Evolutionary conservation across 2,329 filamentous ascomycete genomes (phyloP), one percentile per base, ranked within the genome.

Genomic region (Colletotrichum lini): DNA sequence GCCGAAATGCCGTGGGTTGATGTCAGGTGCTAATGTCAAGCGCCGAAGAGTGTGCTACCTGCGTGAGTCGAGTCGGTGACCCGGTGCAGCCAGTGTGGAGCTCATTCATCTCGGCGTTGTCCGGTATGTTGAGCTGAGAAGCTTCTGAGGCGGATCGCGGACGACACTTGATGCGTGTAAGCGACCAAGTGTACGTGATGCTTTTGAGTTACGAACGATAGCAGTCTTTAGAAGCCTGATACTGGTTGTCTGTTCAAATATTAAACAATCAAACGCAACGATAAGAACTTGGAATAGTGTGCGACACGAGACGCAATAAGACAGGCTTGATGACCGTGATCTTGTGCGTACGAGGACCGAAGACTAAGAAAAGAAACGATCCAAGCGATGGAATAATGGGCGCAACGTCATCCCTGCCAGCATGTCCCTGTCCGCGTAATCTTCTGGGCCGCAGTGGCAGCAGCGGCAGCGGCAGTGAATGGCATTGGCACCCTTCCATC

Each of bases 401-500:
- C 54, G 38, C 69, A 68, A 69, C 65, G 53, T 64, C 58, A 72
- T 54, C 69, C 69, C 65, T 72, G 69, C 53, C 58, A 64, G 15
- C 53, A 47, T 18, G 65, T 40, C 69, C 60, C 50, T 70, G 70
- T 70, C 70, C 70, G 52, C 70, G 66, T 72, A 72, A 72, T 66
- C 67, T 70, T 45, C 67, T 56, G 70, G 66, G 66, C 66, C 59
- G 65, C 30, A 65, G 66, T 72, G 58, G 45, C 16, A 64, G 47
- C 59, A 52, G 58, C 60, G 64, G 45, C 49, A 52, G 30, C 30
- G 30, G 30, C 30, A 35, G 30, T 35, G 30, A 26, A 18, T 15
- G 58, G 16, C 44, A 50, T 21, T 50, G 45, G 45, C 58, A 42
- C 42, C n/a, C n/a, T 61, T 30, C 56, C 23, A 44, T 26, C 47